Evolutionary conservation across 2,329 filamentous ascomycete genomes (phyloP).

Genomic region (Harringtonia aguacate): DNA sequence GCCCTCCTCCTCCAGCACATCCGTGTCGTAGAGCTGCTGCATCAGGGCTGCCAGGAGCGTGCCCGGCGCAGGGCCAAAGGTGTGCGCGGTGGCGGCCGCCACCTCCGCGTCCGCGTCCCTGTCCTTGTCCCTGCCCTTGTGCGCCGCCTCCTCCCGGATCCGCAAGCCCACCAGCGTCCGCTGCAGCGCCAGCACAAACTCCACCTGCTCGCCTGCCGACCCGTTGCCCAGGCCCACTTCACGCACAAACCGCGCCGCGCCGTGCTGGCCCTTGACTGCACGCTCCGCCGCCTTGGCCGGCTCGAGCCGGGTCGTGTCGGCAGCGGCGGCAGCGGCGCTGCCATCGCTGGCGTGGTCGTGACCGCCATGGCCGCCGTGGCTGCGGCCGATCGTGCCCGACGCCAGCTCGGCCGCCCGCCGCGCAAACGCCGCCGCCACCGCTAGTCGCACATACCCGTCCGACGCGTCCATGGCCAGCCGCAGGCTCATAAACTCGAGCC

Average conservation of each 20-base stretch:
- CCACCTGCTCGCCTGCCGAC: slow-evolving; percentile 61
- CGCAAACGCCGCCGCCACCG: slow-evolving; percentile 76
- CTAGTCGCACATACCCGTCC: slow-evolving; percentile 76
- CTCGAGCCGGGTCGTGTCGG: slow-evolving; percentile 37
- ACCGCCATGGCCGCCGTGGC: slow-evolving; percentile 50
- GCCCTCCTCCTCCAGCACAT: slow-evolving; percentile 81
- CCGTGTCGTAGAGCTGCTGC: slow-evolving; percentile 76
- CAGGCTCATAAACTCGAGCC: slow-evolving; percentile 88
- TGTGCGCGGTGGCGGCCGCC: too few relatives aligned
- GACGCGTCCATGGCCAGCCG: slow-evolving; percentile 85
- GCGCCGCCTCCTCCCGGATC: slow-evolving; percentile 5
- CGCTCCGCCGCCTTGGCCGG: slow-evolving; percentile 54
- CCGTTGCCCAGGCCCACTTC: slow-evolving; percentile 42
- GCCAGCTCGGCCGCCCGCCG: slow-evolving; percentile 65
- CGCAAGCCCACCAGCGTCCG: slow-evolving; percentile 56
- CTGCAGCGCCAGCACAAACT: slow-evolving; percentile 75
- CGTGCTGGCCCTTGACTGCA: slow-evolving; percentile 43
- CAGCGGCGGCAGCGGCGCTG: too few relatives aligned
- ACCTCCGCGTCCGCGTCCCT: too few relatives aligned
- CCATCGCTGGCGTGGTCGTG: slow-evolving; percentile 13
- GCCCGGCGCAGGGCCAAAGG: slow-evolving; percentile 35
- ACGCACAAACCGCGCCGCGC: slow-evolving; percentile 30
- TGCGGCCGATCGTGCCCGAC: slow-evolving; percentile 46
- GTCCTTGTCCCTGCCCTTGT: slow-evolving; percentile 21
- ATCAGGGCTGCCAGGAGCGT: slow-evolving; percentile 66